A percentile compares a stretch with the other conserved stretches of the same genome.
phyloP scores from a whole-genome alignment of 2,329 filamentous ascomycete genomes.

The Cercospora sp. region DNA sequence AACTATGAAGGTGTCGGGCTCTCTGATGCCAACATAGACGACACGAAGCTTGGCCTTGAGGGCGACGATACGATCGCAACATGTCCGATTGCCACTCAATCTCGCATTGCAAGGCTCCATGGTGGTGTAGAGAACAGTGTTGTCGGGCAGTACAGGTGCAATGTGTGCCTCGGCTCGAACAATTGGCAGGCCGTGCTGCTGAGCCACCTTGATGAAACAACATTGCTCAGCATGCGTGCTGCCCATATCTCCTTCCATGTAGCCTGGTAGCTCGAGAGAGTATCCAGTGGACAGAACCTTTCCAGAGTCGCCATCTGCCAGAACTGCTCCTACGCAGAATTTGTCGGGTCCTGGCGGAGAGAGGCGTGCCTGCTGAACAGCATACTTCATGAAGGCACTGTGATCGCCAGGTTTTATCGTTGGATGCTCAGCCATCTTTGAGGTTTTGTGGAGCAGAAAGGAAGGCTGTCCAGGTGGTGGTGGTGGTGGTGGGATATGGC shows the following conservation, averaged over 20 bases:
- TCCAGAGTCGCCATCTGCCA: not conserved
- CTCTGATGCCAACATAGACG: too few relatives aligned
- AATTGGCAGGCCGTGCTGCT: too few relatives aligned
- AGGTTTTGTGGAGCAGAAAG: not conserved
- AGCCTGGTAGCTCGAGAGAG: not conserved
- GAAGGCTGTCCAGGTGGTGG: not conserved
- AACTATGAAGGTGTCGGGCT: too few relatives aligned
- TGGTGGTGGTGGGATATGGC: not conserved
- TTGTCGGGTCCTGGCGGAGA: not conserved
- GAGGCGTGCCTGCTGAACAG: not conserved
- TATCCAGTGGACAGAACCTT: not conserved
- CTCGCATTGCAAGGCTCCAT: not conserved
- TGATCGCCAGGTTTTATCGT: not conserved
- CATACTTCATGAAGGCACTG: not conserved
- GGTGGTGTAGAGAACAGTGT: not conserved
- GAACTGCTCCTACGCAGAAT: not conserved
- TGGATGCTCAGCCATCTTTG: not conserved
- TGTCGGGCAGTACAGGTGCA: not conserved
- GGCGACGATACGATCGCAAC: too few relatives aligned
- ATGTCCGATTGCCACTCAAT: too few relatives aligned
- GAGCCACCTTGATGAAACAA: too few relatives aligned
- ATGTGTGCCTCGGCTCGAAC: too few relatives aligned
- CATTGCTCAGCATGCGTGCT: too few relatives aligned
- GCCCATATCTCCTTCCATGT: not conserved
- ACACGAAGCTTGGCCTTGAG: too few relatives aligned